Percentiles rank a stretch among this genome's conserved stretches.
Evolutionary conservation across 352 stramenopile genomes (phyloP).

Genomic region (Phytophthora pseudosyringae): DNA sequence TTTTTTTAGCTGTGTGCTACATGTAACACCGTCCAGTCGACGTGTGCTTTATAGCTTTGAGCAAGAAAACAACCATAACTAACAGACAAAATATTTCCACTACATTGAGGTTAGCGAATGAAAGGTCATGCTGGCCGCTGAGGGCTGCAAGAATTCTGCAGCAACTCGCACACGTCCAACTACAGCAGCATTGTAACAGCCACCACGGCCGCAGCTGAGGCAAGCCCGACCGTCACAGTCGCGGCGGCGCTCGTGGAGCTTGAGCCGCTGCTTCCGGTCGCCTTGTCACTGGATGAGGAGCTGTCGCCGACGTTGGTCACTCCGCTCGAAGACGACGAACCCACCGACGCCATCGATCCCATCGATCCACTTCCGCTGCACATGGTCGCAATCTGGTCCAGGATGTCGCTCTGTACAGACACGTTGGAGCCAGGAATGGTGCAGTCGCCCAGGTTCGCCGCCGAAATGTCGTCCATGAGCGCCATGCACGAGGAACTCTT

Average conservation of each 20-base stretch:
- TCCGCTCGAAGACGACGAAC: conserved; percentile 7
- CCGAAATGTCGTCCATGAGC: conserved; percentile 20
- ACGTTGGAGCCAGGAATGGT: conserved; percentile 32
- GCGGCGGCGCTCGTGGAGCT: conserved; percentile 11
- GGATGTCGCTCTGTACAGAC: conserved; percentile 23
- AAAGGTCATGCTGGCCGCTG: not conserved
- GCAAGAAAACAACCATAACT: not conserved
- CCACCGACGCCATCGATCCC: conserved; percentile 13
- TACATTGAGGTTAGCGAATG: conserved; percentile 3
- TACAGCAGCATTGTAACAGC: conserved; percentile 17
- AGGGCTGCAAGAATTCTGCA: not conserved
- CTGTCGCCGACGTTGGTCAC: conserved; percentile 22
- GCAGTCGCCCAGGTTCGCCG: conserved; percentile 28
- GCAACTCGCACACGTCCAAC: not conserved
- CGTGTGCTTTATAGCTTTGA: no score
- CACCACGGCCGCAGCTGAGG: not conserved
- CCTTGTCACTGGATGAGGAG: conserved; percentile 18
- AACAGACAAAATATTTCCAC: not conserved
- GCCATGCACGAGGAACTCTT: conserved; percentile 23
- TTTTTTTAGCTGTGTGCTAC: no score
- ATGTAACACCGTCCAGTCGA: no score
- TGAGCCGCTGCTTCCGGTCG: conserved; percentile 1
- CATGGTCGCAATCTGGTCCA: conserved; percentile 6
- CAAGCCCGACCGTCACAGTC: conserved; percentile 12
- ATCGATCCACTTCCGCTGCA: conserved; percentile 21